Evolutionary conservation across 331 rosid species (phyloP), one percentile per base, ranked within the genome.

Genomic region (Quercus lobata): DNA sequence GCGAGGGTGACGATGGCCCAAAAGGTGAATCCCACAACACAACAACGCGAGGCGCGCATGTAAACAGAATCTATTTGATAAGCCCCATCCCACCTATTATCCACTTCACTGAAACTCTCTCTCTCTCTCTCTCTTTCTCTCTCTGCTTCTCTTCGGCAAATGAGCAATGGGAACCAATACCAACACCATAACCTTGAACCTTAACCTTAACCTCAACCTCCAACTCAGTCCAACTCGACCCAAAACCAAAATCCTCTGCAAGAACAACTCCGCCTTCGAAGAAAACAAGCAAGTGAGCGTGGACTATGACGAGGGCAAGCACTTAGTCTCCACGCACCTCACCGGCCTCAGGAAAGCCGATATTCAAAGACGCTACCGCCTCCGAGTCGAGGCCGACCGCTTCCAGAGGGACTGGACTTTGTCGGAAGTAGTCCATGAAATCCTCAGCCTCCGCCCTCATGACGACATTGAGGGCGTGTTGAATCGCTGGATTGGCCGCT

Each of bases 341-440:
- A 12, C 78, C 53, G 97, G 98, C 52, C 83, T 94, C 86, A 83
- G 91, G 56, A 90, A 87, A 73, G 81, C 82, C 5, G 88, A 91
- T 71, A 90, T 92, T 76, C 92, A 97, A 4, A 76, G 77, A 41
- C 91, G 75, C 24, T 87, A 91, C 76, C 94, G 88, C 37, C 44
- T 91, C 79, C 89, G 92, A 6, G 94, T 94, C 35, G 74, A 88
- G 77, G 86, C 86, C 2, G 91, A 93, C 57, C 92, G 91, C 3
- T 94, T 91, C 76, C 97, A 94, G 89, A 92, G 66, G 87, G 97
- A 92, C 73, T 91, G 97, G 98, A 74, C 97, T 32, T 86, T 94
- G 30, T 87, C 97, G 25, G 97, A 91, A 91, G 92, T 92, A 11
- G 97, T 80, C n/a, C 80, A 84, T 56, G 74, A 69, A 60, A 83